Evolutionary conservation across 176 grass and related monocot species (phyloP), one percentile per base, ranked within the genome.

Genomic region (bread wheat (Triticum aestivum)): DNA sequence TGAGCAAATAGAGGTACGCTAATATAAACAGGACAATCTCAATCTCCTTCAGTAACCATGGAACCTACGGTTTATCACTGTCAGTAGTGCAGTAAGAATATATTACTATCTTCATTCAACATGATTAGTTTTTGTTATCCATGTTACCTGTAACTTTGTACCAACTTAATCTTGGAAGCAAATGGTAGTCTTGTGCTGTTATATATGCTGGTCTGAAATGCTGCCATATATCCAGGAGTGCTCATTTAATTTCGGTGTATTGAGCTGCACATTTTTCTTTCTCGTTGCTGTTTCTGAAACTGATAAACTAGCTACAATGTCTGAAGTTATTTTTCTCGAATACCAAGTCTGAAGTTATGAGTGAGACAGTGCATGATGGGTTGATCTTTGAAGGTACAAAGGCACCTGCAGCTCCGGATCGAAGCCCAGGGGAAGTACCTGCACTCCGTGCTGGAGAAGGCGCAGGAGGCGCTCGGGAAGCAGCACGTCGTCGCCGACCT

Each of bases 341-440:
- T 38, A 38, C 37, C 37, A 38, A 38, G 47, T 56, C 27, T 77
- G 45, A 54, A 54, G 27, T 54, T 45, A 63, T 14, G 27, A 42
- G 9, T 61, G 61, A 62, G 61, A 62, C 39, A 9, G 35, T 78
- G 76, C 6, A 3, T 41, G 65, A 69, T 4, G 84, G 69, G 23
- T 66, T 74, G 13, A 49, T 51, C 39, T 18, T 39, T 63, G 6
- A 75, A 98, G 96, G 96, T 98, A 42, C 96, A 98, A 86, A 91
- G 93, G 35, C 93, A 95, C 74, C 83, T 98, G 41, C 96, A 98
- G 78, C 90, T 98, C 61, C 90, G 96, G 84, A 98, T 98, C 17
- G 96, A 98, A 84, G 96, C 96, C 71, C 96, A 98, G 82, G 93
- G 93, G 20, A 95, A 89, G 75, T 98, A 98, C 72, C 86, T 98